Base-by-base conservation (phyloP, 306 rosid species). In the Albizia julibrissin region DNA sequence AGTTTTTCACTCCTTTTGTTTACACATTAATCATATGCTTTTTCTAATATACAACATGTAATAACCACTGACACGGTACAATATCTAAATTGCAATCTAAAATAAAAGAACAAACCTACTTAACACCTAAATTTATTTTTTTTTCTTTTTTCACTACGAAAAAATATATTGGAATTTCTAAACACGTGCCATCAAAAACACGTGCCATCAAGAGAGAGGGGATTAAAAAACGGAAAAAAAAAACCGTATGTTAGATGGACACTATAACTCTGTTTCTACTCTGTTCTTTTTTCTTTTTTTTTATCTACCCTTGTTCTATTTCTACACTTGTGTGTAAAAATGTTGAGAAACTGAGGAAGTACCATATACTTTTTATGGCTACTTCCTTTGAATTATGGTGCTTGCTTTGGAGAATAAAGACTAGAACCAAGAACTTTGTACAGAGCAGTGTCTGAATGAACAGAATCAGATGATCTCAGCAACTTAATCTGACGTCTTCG, bases 401-500 rank as follows among this genome's bases (percentile, higher is more conserved):
- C 79, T 78, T 58, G 79, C 47, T 47, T 91, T 21, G 93, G 82
- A 79, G 91, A 84, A 82, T 91, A 92, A 9, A 90, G 78, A 65
- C 80, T 73, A 7, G 85, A 90, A 31, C 91, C 94, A 72, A 88
- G 90, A 80, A 88, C 82, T 78, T 61, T 88, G 70, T 94, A 92
- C 72, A 91, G 78, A 76, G 88, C 81, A 39, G 98, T 91, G 70
- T 95, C 98, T 54, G 99, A 93, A 69, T 89, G 77, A 74, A 87
- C 93, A 22, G 90, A 87, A 5, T 86, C 82, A 43, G 90, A 69
- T 11, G 74, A 81, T 76, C 80, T 91, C 70, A 86, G 16, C 16
- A 90, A 66, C 82, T 85, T 88, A 22, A 88, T 69, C 68, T 83
- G 54, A 75, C 87, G 78, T 75, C 72, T 83, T 50, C 37, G 40